Percentiles rank a stretch among this genome's conserved stretches.
These are phyloP conservation scores for Trichoderma oligosporum DNA, from an alignment of 2,329 filamentous ascomycete species.

Conservation along the genomic window DNA sequence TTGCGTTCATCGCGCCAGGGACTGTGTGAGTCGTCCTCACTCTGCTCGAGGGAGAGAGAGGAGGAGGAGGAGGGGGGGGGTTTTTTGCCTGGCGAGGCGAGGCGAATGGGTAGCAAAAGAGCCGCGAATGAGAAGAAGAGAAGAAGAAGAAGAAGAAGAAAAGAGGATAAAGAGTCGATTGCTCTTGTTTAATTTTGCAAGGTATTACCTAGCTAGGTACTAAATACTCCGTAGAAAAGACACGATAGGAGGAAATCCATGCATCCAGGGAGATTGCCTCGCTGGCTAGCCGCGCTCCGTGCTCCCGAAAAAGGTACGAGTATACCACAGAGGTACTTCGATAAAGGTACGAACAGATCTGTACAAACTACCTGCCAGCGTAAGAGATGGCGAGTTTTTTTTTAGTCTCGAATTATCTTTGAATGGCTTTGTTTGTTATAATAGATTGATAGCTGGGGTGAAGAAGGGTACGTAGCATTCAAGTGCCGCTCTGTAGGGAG, in stretches of 20 bases:
- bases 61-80: neutral
- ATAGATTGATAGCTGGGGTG: neutral
- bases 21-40: neutral
- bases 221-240: constrained; percentile 1
- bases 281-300: constrained; percentile 15
- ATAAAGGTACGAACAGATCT: neutral
- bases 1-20: constrained; percentile 53
- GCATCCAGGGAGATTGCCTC: constrained; percentile 16
- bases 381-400: neutral
- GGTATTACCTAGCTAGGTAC: too few species aligned
- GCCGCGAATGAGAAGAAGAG: neutral
- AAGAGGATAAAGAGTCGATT: too few species aligned
- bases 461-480: neutral
- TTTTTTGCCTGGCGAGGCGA: constrained; percentile 8
- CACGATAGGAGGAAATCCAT: constrained; percentile 18
- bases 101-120: neutral
- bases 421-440: neutral
- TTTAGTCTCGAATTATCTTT: neutral
- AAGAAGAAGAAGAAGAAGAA: neutral
- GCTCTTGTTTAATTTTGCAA: too few species aligned
- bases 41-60: neutral
- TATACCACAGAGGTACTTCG: neutral
- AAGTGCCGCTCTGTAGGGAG: neutral
- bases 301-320: constrained; percentile 4
- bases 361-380: neutral